Base-by-base conservation (phyloP, 164 flowering plant genomes). In the Hamamelis virginiana region DNA sequence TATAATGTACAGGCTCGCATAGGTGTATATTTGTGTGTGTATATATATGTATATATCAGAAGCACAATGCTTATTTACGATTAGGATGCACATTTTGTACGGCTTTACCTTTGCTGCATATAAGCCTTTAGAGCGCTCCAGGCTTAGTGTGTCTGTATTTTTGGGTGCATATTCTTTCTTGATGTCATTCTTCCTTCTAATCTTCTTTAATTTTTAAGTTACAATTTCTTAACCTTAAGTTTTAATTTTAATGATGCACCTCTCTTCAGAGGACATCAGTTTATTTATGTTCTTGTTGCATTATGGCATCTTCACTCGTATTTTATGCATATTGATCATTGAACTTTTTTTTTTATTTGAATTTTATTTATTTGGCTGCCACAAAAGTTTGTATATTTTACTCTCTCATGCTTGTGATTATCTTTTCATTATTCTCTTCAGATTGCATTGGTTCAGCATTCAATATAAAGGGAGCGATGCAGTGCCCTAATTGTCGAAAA, bases 391-490 rank as follows among this genome's bases (percentile, higher is more conserved):
- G 45, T 28, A 59, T 25, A 69, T 61, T 16, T 8, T 62, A n/a
- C 13, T 22, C 68, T 61, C 14, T 21, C 18, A 52, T 50, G 8
- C 51, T 62, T 9, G 28, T 50, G 27, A 23, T 38, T 51, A 52
- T 62, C 15, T 14, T 21, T 59, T 50, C 1, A 13, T 59, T 21
- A 4, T 57, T 13, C 38, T 50, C 26, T 77, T 62, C 85, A 94
- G 98, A 91, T 77, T 94, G 97, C 77, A 91, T 94, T 70, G 98
- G 98, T 64, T 94, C 98, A 22, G 94, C 91, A 38, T 94, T 94
- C 76, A 94, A 94, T 68, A 68, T 76, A 26, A 94, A 91, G 77
- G 97, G 97, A 68, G 82, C 77, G 38, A 94, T 94, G 98, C 95
- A 94, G 69, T 94, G 98, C 80, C 98, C 98, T 41, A 94, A 94